Conservation (phyloP, 1,139 yeast genomes). For the Kazachstania sp. region DNA sequence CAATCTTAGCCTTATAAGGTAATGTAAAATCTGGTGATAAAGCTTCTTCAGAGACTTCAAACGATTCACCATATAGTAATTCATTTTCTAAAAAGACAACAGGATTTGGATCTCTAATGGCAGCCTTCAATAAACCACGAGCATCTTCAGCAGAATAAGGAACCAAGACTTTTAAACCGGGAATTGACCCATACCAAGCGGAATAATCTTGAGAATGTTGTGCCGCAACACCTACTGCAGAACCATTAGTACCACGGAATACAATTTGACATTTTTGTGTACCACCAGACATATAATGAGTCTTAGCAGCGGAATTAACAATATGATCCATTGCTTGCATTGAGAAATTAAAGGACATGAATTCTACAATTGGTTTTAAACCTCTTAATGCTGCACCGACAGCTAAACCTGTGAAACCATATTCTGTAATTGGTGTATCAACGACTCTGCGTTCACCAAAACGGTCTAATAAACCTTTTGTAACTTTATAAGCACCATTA, state of each 20-base stretch:
- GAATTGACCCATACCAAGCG: slow-evolving; percentile 97
- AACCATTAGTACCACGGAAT: slow-evolving; percentile 99
- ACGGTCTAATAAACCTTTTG: slow-evolving; percentile 91
- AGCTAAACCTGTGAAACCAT: slow-evolving; percentile 97
- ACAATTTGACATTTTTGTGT: slow-evolving; percentile 93
- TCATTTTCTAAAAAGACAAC: slow-evolving; percentile 95
- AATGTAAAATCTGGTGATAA: slow-evolving; percentile 78
- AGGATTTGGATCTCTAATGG: slow-evolving; percentile 98
- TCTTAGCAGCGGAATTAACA: slow-evolving; percentile 96
- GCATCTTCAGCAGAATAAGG: slow-evolving; percentile 96
- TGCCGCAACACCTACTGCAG: slow-evolving; percentile 99
- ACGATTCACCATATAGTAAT: slow-evolving; percentile 84
- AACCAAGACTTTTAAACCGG: slow-evolving; percentile 92
- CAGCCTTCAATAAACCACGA: slow-evolving; percentile 91
- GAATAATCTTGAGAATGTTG: slow-evolving; percentile 98
- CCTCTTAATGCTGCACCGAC: slow-evolving; percentile 98
- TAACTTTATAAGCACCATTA: slow-evolving; percentile 97
- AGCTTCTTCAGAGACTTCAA: slow-evolving; percentile 85
- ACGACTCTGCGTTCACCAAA: slow-evolving; percentile 95
- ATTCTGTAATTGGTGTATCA: slow-evolving; percentile 98
- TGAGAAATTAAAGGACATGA: slow-evolving; percentile 98
- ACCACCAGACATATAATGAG: slow-evolving; percentile 99
- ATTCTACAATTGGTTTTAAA: slow-evolving; percentile 92
- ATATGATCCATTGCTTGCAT: slow-evolving; percentile 99
- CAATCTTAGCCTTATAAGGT: slow-evolving; percentile 93